phyloP scores from a whole-genome alignment of 2,329 filamentous ascomycete species.

The Claviceps africana region DNA sequence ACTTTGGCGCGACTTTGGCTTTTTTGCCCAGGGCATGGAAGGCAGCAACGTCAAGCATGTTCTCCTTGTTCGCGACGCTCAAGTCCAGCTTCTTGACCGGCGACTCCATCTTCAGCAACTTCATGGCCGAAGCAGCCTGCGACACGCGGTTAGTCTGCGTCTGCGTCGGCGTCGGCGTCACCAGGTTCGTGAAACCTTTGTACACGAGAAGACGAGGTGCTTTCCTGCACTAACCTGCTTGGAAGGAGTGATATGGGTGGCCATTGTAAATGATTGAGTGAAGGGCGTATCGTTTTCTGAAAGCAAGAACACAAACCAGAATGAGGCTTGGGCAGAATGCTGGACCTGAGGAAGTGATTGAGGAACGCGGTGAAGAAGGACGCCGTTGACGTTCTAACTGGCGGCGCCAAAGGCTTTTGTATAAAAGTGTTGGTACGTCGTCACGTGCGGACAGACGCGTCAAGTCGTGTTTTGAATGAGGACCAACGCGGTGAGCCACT shows the following conservation, averaged over 20 bases:
- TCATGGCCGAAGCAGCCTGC: constrained; percentile 75
- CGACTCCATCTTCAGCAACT: constrained; percentile 84
- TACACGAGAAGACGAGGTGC: background rate
- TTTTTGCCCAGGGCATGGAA: constrained; percentile 38
- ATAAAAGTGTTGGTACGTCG: constrained; percentile 17
- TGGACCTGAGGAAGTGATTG: constrained; percentile 10
- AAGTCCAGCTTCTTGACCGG: constrained; percentile 85
- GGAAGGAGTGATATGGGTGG: constrained; percentile 52
- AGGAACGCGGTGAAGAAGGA: constrained; percentile 15
- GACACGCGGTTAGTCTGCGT: constrained; percentile 18
- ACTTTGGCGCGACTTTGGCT: constrained; percentile 48
- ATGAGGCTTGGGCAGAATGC: constrained; percentile 9
- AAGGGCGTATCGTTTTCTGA: constrained; percentile 4
- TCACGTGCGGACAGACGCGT: constrained; percentile 26
- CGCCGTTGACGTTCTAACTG: constrained; percentile 8
- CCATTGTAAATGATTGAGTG: constrained; percentile 41
- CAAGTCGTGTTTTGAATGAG: constrained; percentile 16
- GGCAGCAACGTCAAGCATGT: constrained; percentile 41
- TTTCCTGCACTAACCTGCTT: constrained; percentile 36
- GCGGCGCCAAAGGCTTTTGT: constrained; percentile 25
- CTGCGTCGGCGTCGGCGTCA: background rate
- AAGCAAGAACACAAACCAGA: constrained; percentile 10
- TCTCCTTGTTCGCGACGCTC: constrained; percentile 64
- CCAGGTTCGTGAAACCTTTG: background rate
- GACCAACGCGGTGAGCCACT: constrained; percentile 11